These are phyloP conservation scores for Aciculosporium take DNA, from an alignment of 2,329 filamentous ascomycete genomes.

Conservation along the genomic window DNA sequence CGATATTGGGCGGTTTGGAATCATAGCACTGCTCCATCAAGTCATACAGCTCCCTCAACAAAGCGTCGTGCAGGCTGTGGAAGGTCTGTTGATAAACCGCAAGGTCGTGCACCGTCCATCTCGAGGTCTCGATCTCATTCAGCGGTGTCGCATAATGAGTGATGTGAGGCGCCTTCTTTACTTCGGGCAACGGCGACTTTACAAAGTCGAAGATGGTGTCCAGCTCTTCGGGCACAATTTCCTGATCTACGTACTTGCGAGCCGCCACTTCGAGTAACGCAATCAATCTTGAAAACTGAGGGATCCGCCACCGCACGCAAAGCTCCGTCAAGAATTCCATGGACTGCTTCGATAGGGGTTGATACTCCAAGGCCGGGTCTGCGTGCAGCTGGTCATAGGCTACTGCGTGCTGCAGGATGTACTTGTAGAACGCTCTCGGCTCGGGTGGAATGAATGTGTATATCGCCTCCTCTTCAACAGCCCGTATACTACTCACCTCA, in stretches of 20 bases:
- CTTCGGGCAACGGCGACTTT: conserved; percentile 55
- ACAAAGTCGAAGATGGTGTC: conserved; percentile 72
- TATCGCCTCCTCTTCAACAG: conserved; percentile 48
- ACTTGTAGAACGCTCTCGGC: conserved; percentile 68
- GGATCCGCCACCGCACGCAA: conserved; percentile 77
- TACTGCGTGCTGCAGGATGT: conserved; percentile 66
- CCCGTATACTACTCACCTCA: conserved; percentile 34
- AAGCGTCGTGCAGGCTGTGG: conserved; percentile 59
- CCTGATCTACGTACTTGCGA: conserved; percentile 73
- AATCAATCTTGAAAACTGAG: conserved; percentile 65
- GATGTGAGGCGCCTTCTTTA: conserved; percentile 47
- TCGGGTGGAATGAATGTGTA: conserved; percentile 88
- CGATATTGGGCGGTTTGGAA: conserved; percentile 68
- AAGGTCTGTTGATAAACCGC: conserved; percentile 62
- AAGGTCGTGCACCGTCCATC: conserved; percentile 57
- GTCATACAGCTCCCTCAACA: conserved; percentile 78
- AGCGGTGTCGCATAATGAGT: conserved; percentile 36
- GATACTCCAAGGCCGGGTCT: conserved; percentile 32
- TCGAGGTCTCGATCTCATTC: conserved; percentile 40
- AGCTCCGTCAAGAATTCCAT: conserved; percentile 75
- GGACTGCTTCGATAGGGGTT: conserved; percentile 60
- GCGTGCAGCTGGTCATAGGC: conserved; percentile 46
- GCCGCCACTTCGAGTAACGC: conserved; percentile 72
- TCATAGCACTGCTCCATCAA: conserved; percentile 83
- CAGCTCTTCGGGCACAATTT: conserved; percentile 66